Evolutionary conservation across 108 stramenopile genomes (phyloP).

Genomic region (Cylindrotheca fusiformis): DNA sequence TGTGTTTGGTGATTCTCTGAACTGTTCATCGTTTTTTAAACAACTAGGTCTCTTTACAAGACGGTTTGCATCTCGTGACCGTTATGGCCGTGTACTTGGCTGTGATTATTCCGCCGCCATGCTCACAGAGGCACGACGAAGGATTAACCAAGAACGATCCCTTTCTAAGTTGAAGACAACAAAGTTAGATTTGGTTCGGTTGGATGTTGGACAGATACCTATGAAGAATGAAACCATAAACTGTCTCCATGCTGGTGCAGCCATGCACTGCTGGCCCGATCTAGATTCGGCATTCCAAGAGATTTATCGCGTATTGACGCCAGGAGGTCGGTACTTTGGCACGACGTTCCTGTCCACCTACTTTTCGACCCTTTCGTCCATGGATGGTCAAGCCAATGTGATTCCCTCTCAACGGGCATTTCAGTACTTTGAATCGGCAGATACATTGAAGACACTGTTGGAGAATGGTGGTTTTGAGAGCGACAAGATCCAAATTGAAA

Average conservation of each 20-base stretch:
- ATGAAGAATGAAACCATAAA: conserved; percentile 67
- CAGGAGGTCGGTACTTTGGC: conserved; percentile 92
- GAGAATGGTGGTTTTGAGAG: conserved; percentile 68
- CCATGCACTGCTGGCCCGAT: conserved; percentile 97
- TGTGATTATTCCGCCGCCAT: conserved; percentile 93
- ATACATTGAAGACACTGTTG: conserved; percentile 54
- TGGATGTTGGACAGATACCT: conserved; percentile 89
- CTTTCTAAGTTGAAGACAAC: conserved; percentile 28
- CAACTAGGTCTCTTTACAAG: conserved; percentile 78
- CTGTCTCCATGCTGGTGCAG: conserved; percentile 92
- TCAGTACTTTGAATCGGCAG: conserved; percentile 77
- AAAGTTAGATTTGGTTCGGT: conserved; percentile 78
- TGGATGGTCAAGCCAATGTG: conserved; percentile 30
- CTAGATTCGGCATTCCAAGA: conserved; percentile 74
- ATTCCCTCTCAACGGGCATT: conserved; percentile 68
- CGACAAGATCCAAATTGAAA: conserved; percentile 68
- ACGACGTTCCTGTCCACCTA: conserved; percentile 87
- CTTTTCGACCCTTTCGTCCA: conserved; percentile 41
- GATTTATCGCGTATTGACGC: conserved; percentile 87
- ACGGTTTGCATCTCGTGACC: conserved; percentile 68
- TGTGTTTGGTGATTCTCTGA: neutral
- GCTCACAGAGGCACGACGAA: conserved; percentile 82
- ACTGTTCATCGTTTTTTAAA: neutral
- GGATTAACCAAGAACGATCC: conserved; percentile 60
- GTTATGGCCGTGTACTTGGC: conserved; percentile 82